These are phyloP conservation scores for Triticum turgidum DNA, from an alignment of 176 grass and related monocot species.

Conservation along the genomic window DNA sequence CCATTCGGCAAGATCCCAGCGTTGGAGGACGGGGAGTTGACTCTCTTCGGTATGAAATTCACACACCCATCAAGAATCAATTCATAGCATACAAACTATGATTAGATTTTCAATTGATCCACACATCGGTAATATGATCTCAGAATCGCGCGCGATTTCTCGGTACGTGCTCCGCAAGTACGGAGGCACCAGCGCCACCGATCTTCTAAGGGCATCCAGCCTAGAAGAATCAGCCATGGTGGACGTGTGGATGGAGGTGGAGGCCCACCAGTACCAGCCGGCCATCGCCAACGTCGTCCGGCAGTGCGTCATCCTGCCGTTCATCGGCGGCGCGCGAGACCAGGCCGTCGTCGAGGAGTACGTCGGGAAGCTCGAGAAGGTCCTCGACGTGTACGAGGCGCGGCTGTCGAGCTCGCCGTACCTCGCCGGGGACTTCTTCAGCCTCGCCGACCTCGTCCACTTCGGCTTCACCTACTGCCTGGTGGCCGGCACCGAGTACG, in stretches of 20 bases:
- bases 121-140: too few species aligned
- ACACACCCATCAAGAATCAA: too few species aligned
- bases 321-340: slow-evolving; percentile 30
- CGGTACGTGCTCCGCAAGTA: slow-evolving; percentile 24
- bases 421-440: slow-evolving; percentile 46
- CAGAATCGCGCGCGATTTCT: slow-evolving; percentile 33
- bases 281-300: neutral
- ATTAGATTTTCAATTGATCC: too few species aligned
- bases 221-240: neutral
- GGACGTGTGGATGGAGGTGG: slow-evolving; percentile 37
- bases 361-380: slow-evolving; percentile 20
- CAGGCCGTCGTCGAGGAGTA: slow-evolving; percentile 29
- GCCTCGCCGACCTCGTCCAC: slow-evolving; percentile 55
- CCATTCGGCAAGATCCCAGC: slow-evolving; percentile 38
- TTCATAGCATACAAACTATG: too few species aligned
- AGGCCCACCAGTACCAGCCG: slow-evolving; percentile 34
- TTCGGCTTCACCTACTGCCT: slow-evolving; percentile 28
- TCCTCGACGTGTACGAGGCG: slow-evolving; percentile 46
- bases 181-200: neutral
- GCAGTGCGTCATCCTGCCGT: slow-evolving; percentile 15
- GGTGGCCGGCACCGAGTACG: slow-evolving; percentile 30
- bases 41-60: slow-evolving; percentile 12
- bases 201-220: neutral
- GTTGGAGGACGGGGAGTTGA: slow-evolving; percentile 33
- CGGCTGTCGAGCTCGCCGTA: slow-evolving; percentile 11